Conservation (phyloP, 208 protist genomes). For the Trypanosoma conorhini region DNA sequence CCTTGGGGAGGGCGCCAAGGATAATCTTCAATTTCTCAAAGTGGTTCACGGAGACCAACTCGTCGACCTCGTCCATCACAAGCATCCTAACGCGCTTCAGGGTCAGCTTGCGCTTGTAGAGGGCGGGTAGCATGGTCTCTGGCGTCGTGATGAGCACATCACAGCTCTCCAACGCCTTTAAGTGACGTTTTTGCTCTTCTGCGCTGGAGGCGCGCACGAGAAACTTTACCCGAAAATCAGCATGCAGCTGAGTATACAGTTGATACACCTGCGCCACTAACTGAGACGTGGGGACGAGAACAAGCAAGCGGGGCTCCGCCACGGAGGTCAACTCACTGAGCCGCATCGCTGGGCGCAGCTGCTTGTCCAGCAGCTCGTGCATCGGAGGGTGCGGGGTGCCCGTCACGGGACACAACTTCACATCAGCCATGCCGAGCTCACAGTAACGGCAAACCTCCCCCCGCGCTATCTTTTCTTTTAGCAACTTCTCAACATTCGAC, state of each 20-base stretch:
- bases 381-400: slow-evolving; percentile 60
- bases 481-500: slow-evolving; percentile 50
- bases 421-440: slow-evolving; percentile 54
- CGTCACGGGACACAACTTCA: slow-evolving; percentile 72
- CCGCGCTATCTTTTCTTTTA: slow-evolving; percentile 60
- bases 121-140: slow-evolving; percentile 66
- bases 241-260: slow-evolving; percentile 49
- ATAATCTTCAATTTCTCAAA: slow-evolving; percentile 86
- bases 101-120: slow-evolving; percentile 73
- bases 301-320: slow-evolving; percentile 62
- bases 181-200: slow-evolving; percentile 64
- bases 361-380: slow-evolving; percentile 16
- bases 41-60: slow-evolving; percentile 81
- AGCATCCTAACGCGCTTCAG: slow-evolving; percentile 55
- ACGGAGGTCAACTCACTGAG: slow-evolving; percentile 52
- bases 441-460: slow-evolving; percentile 87
- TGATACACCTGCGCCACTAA: slow-evolving; percentile 59
- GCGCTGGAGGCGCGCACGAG: slow-evolving; percentile 67
- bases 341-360: slow-evolving; percentile 24
- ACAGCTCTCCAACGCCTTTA: slow-evolving; percentile 53
- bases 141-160: slow-evolving; percentile 82
- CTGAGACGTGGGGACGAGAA: slow-evolving; percentile 76
- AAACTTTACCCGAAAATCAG: slow-evolving; percentile 47
- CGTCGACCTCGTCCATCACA: slow-evolving; percentile 86
- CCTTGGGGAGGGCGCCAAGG: slow-evolving; percentile 69